Conservation (phyloP, 1,139 yeast species). For the Zygoascus sp. region DNA sequence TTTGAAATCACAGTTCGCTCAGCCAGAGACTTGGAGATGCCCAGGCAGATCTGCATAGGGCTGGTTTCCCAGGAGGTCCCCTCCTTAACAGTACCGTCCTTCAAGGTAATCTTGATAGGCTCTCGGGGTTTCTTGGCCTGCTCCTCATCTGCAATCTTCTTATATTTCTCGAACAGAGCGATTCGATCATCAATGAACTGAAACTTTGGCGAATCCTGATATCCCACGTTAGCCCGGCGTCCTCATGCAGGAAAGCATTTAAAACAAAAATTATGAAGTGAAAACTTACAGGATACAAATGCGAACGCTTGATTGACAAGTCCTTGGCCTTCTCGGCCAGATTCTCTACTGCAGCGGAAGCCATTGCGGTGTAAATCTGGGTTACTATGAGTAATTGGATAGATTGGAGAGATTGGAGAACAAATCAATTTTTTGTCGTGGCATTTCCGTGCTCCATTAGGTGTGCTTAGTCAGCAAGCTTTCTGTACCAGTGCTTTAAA, state of each 20-base stretch:
- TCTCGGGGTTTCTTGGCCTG: constrained; percentile 57
- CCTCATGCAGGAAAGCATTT: no score
- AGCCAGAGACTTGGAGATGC: constrained; percentile 78
- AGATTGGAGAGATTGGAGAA: neutral
- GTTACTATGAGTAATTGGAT: neutral
- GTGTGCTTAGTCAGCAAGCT: no score
- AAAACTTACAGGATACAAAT: constrained; percentile 25
- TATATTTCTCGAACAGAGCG: constrained; percentile 72
- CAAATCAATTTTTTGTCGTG: constrained; percentile 3
- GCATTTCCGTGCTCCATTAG: no score
- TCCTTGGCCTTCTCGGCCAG: constrained; percentile 52
- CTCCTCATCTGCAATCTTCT: constrained; percentile 70
- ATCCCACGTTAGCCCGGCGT: no score
- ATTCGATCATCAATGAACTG: constrained; percentile 75
- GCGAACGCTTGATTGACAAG: constrained; percentile 41
- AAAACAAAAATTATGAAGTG: no score
- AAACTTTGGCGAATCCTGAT: constrained; percentile 60
- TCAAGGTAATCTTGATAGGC: constrained; percentile 73
- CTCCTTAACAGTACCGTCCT: constrained; percentile 75
- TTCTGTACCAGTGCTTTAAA: no score
- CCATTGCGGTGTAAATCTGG: constrained; percentile 28
- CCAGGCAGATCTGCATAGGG: constrained; percentile 80
- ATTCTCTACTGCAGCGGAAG: constrained; percentile 31
- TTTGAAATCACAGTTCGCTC: constrained; percentile 90
- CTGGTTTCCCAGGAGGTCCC: constrained; percentile 87